Evolutionary conservation across 805 yeast genomes (phyloP).

Genomic region (Yamadazyma kitorensis): DNA sequence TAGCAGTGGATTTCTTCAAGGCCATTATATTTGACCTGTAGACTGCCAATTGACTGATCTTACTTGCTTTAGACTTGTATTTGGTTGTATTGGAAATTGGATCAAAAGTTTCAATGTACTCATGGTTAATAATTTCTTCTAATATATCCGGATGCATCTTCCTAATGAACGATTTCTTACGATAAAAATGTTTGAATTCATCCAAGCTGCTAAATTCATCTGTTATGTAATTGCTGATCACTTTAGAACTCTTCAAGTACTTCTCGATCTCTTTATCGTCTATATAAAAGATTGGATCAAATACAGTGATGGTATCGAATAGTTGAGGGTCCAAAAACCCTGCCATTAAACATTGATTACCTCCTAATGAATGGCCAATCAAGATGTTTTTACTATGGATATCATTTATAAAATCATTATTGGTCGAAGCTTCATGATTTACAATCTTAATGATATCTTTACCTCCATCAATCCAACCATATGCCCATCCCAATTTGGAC

Average conservation of each 20-base stretch:
- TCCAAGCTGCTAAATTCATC: constrained; percentile 42
- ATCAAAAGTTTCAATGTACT: constrained; percentile 25
- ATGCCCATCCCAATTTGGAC: constrained; percentile 51
- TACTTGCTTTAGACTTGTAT: constrained; percentile 26
- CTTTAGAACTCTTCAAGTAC: constrained; percentile 21
- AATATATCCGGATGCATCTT: constrained; percentile 46
- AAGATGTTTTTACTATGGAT: constrained; percentile 40
- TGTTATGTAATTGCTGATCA: constrained; percentile 20
- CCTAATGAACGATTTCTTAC: constrained; percentile 41
- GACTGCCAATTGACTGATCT: constrained; percentile 45
- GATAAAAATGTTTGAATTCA: constrained; percentile 43
- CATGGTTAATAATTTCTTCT: constrained; percentile 39
- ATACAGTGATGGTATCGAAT: constrained; percentile 49
- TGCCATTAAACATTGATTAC: constrained; percentile 48
- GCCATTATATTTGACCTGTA: constrained; percentile 42
- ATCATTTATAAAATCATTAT: constrained; percentile 29
- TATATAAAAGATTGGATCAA: constrained; percentile 59
- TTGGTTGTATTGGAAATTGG: constrained; percentile 2
- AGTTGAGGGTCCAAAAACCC: constrained; percentile 49
- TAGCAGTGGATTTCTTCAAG: constrained; percentile 28
- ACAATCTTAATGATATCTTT: constrained; percentile 52
- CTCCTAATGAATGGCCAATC: constrained; percentile 80
- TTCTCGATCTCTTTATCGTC: constrained; percentile 11
- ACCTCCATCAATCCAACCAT: constrained; percentile 66
- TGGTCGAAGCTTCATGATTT: constrained; percentile 33